Evolutionary conservation across 1,139 yeast genomes (phyloP).

Genomic region (Starmera stellimalicola): DNA sequence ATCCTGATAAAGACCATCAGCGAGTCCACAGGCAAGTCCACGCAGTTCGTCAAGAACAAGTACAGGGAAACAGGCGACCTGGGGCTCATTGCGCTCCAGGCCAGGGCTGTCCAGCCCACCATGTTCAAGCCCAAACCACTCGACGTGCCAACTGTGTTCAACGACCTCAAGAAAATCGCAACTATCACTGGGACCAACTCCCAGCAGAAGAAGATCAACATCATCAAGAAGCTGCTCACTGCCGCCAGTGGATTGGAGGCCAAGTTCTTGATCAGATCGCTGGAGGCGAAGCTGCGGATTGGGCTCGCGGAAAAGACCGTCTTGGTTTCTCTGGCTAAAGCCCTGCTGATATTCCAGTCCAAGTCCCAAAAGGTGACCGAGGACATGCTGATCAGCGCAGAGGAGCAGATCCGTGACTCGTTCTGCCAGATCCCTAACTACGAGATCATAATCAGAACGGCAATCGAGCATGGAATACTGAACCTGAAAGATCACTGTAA

Average conservation of each 20-base stretch:
- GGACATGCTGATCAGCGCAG: constrained; percentile 47
- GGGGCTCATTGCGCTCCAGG: constrained; percentile 80
- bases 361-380: constrained; percentile 35
- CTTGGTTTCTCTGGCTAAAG: constrained; percentile 73
- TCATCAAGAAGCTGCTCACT: constrained; percentile 76
- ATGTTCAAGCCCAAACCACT: constrained; percentile 89
- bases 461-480: constrained; percentile 58
- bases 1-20: constrained; percentile 79
- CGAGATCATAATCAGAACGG: constrained; percentile 59
- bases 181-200: constrained; percentile 74
- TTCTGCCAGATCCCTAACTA: constrained; percentile 90
- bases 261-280: constrained; percentile 76
- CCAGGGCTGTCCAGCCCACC: constrained; percentile 78
- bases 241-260: constrained; percentile 88
- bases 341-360: constrained; percentile 55
- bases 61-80: constrained; percentile 80
- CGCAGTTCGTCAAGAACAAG: constrained; percentile 61
- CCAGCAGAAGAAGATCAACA: constrained; percentile 63
- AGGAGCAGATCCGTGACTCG: constrained; percentile 73
- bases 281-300: constrained; percentile 88
- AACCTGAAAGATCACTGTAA: constrained; percentile 60
- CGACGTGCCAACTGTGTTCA: constrained; percentile 65
- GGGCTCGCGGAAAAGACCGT: constrained; percentile 94
- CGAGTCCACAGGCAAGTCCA: constrained; percentile 80
- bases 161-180: constrained; percentile 69